Base-by-base conservation (phyloP, 345 rosid genomes). In the Corchorus olitorius region DNA sequence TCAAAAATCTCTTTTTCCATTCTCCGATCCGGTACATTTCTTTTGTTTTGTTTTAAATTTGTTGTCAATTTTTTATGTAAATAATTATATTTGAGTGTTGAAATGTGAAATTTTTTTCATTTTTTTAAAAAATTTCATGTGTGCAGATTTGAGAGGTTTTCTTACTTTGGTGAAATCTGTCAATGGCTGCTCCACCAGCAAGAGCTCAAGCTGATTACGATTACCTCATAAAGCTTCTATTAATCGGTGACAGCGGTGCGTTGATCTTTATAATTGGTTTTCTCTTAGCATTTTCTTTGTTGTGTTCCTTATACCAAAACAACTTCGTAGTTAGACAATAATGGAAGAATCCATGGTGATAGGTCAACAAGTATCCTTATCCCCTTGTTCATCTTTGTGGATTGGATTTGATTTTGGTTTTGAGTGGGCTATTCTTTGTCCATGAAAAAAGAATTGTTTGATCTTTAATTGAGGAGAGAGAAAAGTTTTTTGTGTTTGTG, bases 181-280 rank as follows among this genome's bases (percentile, higher is more conserved):
- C 79, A 69, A 88, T 88, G 92, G 86, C 92, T 74, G 91, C 91
- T 84, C 93, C 94, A 76, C 92, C 92, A 74, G 87, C 91, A 66
- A 87, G 94, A 89, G 92, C 90, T 74, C 89, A 93, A 35, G 94
- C 94, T 76, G 94, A 87, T 87, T 87, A 90, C 72, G 94, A 90
- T 79, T 90, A 81, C 83, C 94, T 90, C 64, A 84, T 89, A 35
- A 90, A 90, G 76, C 94, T 89, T 49, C 88, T 90, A 14, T 78
- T 89, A 82, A 89, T 90, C 87, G 87, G 91, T 62, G 88, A 85
- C 20, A 87, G 76, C 73, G 79, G 79, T 70, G 19, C 10, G 56
- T 11, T 70, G 20, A 67, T 74, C 49, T 55, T 45, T 54, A 6
- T 15, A 61, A 48, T 45, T 20, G 13, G 7, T 67, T 66, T 67